These are phyloP conservation scores for Diutina rugosa DNA, from an alignment of 1,139 yeast species.

Conservation along the genomic window DNA sequence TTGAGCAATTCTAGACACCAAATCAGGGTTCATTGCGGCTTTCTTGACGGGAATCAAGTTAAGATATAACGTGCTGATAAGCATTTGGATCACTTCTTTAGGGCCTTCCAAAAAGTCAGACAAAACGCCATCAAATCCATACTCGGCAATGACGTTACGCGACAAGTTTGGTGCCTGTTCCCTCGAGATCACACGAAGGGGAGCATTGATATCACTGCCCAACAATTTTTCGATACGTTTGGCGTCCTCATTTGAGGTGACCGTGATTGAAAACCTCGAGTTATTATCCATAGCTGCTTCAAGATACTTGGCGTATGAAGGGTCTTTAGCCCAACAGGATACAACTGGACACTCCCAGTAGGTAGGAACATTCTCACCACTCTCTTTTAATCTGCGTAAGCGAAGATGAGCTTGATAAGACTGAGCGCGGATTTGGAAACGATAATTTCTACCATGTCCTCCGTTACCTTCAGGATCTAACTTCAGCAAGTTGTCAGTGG, in stretches of 20 bases:
- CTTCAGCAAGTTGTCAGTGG: neutral
- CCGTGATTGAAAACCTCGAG: slow-evolving; percentile 38
- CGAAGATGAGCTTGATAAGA: neutral
- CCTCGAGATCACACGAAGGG: slow-evolving; percentile 17
- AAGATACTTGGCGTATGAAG: slow-evolving; percentile 37
- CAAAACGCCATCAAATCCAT: slow-evolving; percentile 74
- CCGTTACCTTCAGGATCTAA: neutral
- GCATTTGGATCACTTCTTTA: slow-evolving; percentile 56
- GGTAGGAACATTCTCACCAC: neutral
- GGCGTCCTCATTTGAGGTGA: slow-evolving; percentile 28
- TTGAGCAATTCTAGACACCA: slow-evolving; percentile 23
- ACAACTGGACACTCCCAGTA: slow-evolving; percentile 74
- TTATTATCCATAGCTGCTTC: slow-evolving; percentile 45
- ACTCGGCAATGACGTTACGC: slow-evolving; percentile 19
- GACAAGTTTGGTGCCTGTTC: slow-evolving; percentile 10
- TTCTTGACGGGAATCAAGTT: slow-evolving; percentile 54
- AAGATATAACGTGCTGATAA: slow-evolving; percentile 46
- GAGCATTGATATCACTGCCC: slow-evolving; percentile 17
- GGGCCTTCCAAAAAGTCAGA: slow-evolving; percentile 71
- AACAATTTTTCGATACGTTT: slow-evolving; percentile 21
- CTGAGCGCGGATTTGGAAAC: neutral
- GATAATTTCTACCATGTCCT: neutral
- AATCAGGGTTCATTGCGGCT: slow-evolving; percentile 20
- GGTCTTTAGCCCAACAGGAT: slow-evolving; percentile 41
- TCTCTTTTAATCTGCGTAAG: neutral